Base-by-base conservation (phyloP, 2,329 filamentous ascomycete species). In the Chaetomium globosum region DNA sequence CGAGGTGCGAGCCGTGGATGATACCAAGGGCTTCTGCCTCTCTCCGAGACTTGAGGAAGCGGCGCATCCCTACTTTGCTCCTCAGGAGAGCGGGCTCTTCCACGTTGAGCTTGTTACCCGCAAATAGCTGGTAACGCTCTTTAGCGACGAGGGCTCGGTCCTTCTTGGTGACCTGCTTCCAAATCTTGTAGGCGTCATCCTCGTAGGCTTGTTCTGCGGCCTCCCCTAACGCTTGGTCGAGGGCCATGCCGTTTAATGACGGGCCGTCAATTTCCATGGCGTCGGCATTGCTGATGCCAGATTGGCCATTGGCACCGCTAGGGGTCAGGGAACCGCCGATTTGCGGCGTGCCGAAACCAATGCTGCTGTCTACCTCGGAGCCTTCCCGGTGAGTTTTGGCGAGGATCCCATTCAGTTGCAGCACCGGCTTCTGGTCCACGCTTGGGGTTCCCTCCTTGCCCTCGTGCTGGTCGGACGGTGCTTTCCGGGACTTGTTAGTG, bases 121-220 rank as follows among this genome's bases (percentile, higher is more conserved):
- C 90, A 79, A 99, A 97, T 16, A 99, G 85, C 48, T 90, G 86
- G 76, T 93, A 89, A 36, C 95, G 87, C 75, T 97, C 92, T 69
- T 93, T 92, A 65, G 95, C 90, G 61, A 94, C 87, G 28, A 90
- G 81, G 4, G 95, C 95, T 68, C 95, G 89, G 73, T 97, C 93
- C 75, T 95, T 97, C 79, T 98, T 98, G 1, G 95, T 99, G 49
- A 97, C 92, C 77, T 98, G 94, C 80, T 98, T 99, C 95, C 96
- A 99, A 43, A 95, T 91, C 76, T 96, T 96, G 79, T 95, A 97
- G 74, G 97, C 94, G 65, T 98, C 93, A 71, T 98, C 93, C 71
- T 96, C 87, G 70, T 92, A 92, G 13, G 86, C 84, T 71, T 96
- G 91, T 71, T 96, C 90, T 16, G 82, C 84, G 33, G 85, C 85